Conservation (phyloP, 768 basidiomycete species). For the Serendipita sp. region DNA sequence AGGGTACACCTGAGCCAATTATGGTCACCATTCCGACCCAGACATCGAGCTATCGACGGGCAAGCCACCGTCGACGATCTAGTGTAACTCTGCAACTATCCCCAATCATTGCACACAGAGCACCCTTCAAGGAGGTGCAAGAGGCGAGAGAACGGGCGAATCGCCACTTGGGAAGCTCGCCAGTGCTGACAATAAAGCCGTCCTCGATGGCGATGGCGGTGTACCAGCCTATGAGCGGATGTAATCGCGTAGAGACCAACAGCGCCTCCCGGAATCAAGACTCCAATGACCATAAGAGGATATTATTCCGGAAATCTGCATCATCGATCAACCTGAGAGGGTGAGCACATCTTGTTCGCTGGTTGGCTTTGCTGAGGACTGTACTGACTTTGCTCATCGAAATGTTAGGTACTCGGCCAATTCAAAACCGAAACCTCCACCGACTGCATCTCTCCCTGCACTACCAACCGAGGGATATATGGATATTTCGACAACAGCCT, state of each 20-base stretch:
- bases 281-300: too few relatives aligned
- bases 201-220: too few relatives aligned
- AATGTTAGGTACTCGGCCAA: too few relatives aligned
- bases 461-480: not conserved
- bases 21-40: not conserved
- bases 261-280: too few relatives aligned
- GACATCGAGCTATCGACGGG: not conserved
- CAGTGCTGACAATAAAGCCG: too few relatives aligned
- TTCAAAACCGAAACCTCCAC: not conserved
- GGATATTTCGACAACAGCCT: too few relatives aligned
- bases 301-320: too few relatives aligned
- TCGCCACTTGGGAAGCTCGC: not conserved
- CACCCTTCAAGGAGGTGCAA: not conserved
- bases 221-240: too few relatives aligned
- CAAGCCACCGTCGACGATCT: not conserved
- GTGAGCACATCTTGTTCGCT: not conserved
- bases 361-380: not conserved
- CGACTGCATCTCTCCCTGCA: not conserved
- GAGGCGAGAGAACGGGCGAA: not conserved
- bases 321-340: too few relatives aligned
- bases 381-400: too few relatives aligned
- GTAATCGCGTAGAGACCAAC: too few relatives aligned
- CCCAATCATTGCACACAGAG: not conserved
- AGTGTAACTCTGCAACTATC: not conserved
- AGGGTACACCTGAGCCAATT: not conserved